These are phyloP conservation scores for Inga leiocalycina DNA, from an alignment of 306 rosid species.

Conservation along the genomic window DNA sequence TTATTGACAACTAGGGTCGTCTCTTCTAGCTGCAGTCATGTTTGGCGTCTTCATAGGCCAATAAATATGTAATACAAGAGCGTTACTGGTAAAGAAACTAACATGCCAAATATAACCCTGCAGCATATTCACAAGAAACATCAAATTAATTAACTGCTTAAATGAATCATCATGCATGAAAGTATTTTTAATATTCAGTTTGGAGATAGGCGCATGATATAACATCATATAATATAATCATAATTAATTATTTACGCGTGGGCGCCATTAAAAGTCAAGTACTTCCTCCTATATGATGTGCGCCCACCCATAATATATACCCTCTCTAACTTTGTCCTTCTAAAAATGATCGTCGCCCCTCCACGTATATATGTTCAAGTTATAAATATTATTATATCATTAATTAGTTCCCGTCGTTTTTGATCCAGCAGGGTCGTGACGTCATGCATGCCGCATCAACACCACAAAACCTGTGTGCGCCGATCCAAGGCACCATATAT, in stretches of 20 bases:
- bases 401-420: neutral
- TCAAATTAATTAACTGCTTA: neutral
- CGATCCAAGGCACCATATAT: neutral
- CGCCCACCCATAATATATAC: constrained; percentile 3
- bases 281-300: neutral
- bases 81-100: constrained; percentile 66
- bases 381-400: neutral
- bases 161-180: neutral
- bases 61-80: constrained; percentile 61
- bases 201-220: constrained; percentile 6
- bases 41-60: constrained; percentile 45
- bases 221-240: neutral
- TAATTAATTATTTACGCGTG: constrained; percentile 31
- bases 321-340: constrained; percentile 9
- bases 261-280: constrained; percentile 29
- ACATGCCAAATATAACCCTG: constrained; percentile 86
- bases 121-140: constrained; percentile 6
- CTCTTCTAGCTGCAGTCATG: neutral
- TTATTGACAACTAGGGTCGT: neutral
- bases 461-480: neutral
- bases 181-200: constrained; percentile 28
- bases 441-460: neutral
- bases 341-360: neutral
- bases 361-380: neutral
- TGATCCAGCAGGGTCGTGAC: neutral